Evolutionary conservation across 2,329 filamentous ascomycete genomes (phyloP), one percentile per base, ranked within the genome.

Genomic region (Byssochlamys sp.): DNA sequence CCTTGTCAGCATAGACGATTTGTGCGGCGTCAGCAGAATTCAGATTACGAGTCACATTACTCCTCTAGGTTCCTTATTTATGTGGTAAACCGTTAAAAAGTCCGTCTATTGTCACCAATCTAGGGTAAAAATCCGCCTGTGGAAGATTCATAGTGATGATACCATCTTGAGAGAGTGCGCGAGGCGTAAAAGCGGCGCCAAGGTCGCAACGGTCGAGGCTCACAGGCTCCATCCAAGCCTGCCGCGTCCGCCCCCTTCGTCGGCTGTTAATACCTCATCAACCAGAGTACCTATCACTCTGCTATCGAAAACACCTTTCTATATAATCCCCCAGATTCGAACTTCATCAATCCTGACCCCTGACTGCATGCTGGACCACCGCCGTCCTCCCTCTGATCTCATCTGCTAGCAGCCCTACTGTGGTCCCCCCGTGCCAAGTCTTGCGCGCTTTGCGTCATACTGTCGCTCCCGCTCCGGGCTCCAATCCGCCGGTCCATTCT

Each of bases 371-470:
- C 39, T n/a, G 52, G 52, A 31, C 50, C 39, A 26, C 39, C 14
- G 53, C 28, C 52, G 27, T 53, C 31, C n/a, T 53, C 31, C 52
- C 28, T 53, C 11, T 7, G 29, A 28, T 29, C 52, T 7, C 27
- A 14, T 2, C 49, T 25, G 19, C 5, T 5, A 35, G 28, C 58
- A 33, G 55, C 53, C 56, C 52, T 31, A 56, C 35, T 53, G 55
- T 57, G 54, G 57, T 55, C 56, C 49, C 58, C 58, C 55, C 29
- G 59, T 45, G 49, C 33, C 45, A 35, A 52, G 50, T 54, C 54
- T 54, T 60, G 57, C 53, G n/a, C 39, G n/a, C 39, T 70, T 73
- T 74, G 71, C 72, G 72, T 74, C 72, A 74, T 74, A 69, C 68
- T 69, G 65, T 67, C 67, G 66, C 66, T 62, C 60, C 53, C 45